Evolutionary conservation across 441 rosid species (phyloP), one percentile per base, ranked within the genome.

Genomic region (Mallotus japonicus): DNA sequence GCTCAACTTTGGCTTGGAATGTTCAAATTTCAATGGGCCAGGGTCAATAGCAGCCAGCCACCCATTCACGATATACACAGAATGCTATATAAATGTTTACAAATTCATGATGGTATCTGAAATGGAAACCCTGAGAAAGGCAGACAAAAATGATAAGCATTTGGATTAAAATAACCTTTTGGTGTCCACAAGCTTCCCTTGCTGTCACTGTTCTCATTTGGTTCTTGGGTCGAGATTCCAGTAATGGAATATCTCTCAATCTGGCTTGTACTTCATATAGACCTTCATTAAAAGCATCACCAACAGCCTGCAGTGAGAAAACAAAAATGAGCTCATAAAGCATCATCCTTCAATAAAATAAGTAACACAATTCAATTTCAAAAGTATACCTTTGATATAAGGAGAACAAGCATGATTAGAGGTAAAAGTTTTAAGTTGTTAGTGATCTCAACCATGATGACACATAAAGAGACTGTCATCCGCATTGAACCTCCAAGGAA

Each of bases 401-500:
- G 99, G 78, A 96, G 98, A 84, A 96, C 98, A 81, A 93, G 90
- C 99, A 93, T 96, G 75, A 93, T 96, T 40, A 96, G 92, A 75
- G 99, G 99, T 73, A 96, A 80, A 62, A 96, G 90, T 72, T 93
- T 89, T 83, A 96, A 86, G 77, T 93, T 96, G 80, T 96, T 96
- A 62, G 97, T 87, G 83, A 96, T 93, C 88, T 96, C 99, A 77
- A 96, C 97, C 97, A 93, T 93, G 55, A 96, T 93, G 67, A 93
- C 99, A 81, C 99, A 96, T 47, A 96, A 84, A 44, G 99, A 89
- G 65, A 96, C 99, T 16, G 99, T 96, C 95, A 96, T 93, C 73
- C 99, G 86, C 98, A 93, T 93, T 70, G 98, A 95, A 78, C 99
- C 99, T 42, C 98, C 97, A 74, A 96, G 98, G 85, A 96, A 93